Percentiles rank a stretch among this genome's conserved stretches.
These are phyloP conservation scores for Boletus patriciae DNA, from an alignment of 768 basidiomycete genomes.

Conservation along the genomic window DNA sequence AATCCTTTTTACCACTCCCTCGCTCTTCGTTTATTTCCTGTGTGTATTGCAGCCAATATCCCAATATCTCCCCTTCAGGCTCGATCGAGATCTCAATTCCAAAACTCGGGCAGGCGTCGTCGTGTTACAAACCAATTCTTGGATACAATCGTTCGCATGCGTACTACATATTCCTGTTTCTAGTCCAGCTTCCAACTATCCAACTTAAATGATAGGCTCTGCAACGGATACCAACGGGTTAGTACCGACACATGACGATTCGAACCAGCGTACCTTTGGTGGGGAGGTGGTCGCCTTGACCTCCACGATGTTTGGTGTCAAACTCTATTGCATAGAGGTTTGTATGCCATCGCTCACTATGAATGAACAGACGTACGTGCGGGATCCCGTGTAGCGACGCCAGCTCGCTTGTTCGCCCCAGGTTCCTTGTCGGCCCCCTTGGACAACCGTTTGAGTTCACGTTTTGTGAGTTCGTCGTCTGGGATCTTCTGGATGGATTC, in stretches of 20 bases:
- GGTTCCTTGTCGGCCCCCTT: constrained; percentile 13
- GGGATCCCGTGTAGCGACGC: constrained; percentile 28
- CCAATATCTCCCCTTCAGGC: too few relatives aligned
- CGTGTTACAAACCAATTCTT: not conserved
- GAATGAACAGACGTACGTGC: not conserved
- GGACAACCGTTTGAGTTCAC: constrained; percentile 19
- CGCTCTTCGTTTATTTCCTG: too few relatives aligned
- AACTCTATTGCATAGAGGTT: constrained; percentile 4
- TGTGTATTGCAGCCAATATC: too few relatives aligned
- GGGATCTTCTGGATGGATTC: constrained; percentile 20
- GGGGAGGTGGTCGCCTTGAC: constrained; percentile 7
- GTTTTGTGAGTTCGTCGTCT: constrained; percentile 23
- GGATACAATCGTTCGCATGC: not conserved
- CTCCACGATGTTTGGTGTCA: constrained; percentile 14
- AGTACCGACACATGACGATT: not conserved
- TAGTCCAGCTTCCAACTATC: not conserved
- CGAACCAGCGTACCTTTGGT: not conserved
- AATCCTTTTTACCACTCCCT: too few relatives aligned
- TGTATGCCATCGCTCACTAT: too few relatives aligned
- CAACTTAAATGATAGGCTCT: not conserved
- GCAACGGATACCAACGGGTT: not conserved
- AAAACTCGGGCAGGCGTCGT: not conserved
- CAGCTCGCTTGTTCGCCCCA: constrained; percentile 31
- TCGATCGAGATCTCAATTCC: too few relatives aligned
- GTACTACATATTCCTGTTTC: not conserved